A percentile compares a stretch with the other conserved stretches of the same genome.
phyloP scores from a whole-genome alignment of 768 basidiomycete genomes.

The Tephrocybe sp. region DNA sequence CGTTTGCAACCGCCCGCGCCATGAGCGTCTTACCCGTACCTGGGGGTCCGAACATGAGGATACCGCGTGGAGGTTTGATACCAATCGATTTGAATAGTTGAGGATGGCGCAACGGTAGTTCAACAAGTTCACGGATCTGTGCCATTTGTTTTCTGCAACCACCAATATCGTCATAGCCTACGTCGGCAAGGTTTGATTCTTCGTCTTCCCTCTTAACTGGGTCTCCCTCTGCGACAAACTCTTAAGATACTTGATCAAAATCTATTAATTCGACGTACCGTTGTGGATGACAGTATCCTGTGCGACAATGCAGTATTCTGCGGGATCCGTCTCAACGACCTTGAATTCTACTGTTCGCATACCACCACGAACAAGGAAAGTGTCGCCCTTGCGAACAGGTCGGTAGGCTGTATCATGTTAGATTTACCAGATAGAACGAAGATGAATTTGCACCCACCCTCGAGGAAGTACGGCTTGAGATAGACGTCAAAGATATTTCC shows the following conservation, averaged over 20 bases:
- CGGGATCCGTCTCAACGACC: conserved; percentile 96
- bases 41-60: conserved; percentile 97
- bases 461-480: conserved; percentile 98
- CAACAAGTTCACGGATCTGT: conserved; percentile 98
- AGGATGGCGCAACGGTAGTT: conserved; percentile 96
- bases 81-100: conserved; percentile 99
- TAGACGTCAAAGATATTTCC: conserved; percentile 99
- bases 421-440: neutral
- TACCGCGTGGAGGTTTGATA: conserved; percentile 99
- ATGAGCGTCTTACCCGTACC: conserved; percentile 99
- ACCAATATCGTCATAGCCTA: conserved; percentile 99
- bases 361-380: conserved; percentile 98
- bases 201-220: conserved; percentile 99
- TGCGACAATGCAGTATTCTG: conserved; percentile 98
- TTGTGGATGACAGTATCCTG: conserved; percentile 99
- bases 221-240: conserved; percentile 74
- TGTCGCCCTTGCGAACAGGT: conserved; percentile 95
- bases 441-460: conserved; percentile 50
- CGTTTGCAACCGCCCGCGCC: conserved; percentile 99
- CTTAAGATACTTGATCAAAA: conserved; percentile 15
- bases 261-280: conserved; percentile 42
- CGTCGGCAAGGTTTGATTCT: conserved; percentile 93
- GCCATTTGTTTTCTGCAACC: conserved; percentile 99
- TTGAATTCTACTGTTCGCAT: conserved; percentile 99
- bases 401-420: conserved; percentile 67